phyloP scores from a whole-genome alignment of 2,329 filamentous ascomycete genomes.

The Phoma sp. region DNA sequence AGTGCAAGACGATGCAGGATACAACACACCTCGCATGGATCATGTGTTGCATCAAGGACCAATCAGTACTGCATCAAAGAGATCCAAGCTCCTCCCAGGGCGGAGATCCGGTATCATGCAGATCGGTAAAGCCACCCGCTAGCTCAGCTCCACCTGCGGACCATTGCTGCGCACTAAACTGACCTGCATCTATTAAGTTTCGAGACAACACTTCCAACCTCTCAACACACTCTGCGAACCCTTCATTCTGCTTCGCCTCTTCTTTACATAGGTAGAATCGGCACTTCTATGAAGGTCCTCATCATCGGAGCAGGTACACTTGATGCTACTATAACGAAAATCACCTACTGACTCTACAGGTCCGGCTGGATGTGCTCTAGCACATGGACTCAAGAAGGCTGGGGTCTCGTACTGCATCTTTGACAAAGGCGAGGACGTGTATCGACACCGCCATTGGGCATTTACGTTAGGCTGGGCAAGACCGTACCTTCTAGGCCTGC shows the following conservation, averaged over 20 bases:
- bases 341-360: slow-evolving; percentile 34
- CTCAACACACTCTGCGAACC: no score
- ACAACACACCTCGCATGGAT: neutral
- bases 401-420: slow-evolving; percentile 38
- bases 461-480: slow-evolving; percentile 49
- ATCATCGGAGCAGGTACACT: slow-evolving; percentile 35
- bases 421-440: slow-evolving; percentile 39
- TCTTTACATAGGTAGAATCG: neutral
- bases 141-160: slow-evolving; percentile 16
- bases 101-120: slow-evolving; percentile 30
- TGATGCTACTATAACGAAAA: neutral
- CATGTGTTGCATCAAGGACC: neutral
- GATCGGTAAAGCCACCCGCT: slow-evolving; percentile 17
- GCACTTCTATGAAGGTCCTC: slow-evolving; percentile 29
- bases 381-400: slow-evolving; percentile 52
- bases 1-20: neutral
- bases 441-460: slow-evolving; percentile 46
- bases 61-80: neutral
- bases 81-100: slow-evolving; percentile 10
- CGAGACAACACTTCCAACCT: neutral
- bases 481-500: slow-evolving; percentile 39
- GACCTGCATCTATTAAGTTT: slow-evolving; percentile 5
- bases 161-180: slow-evolving; percentile 5
- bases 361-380: slow-evolving; percentile 52
- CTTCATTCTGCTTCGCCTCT: no score